Evolutionary conservation across 2,329 filamentous ascomycete genomes (phyloP).

Genomic region (Stachybotrys chlorohalonatus): DNA sequence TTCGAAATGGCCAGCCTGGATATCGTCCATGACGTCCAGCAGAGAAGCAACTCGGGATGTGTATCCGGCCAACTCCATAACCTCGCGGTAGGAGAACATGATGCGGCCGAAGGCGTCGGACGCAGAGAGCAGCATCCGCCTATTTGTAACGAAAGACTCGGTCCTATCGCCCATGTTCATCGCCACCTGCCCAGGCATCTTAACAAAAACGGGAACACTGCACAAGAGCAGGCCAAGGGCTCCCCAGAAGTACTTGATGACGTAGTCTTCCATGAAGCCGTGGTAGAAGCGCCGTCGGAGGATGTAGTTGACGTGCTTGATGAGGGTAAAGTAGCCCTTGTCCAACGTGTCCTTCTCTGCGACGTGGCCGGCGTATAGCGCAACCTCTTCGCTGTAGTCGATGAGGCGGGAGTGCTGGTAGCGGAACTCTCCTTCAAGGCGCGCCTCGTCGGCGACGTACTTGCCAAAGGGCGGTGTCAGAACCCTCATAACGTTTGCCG

Average conservation of each 20-base stretch:
- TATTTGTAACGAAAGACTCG: slow-evolving; percentile 84
- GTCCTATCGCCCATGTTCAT: slow-evolving; percentile 63
- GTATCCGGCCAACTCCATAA: slow-evolving; percentile 92
- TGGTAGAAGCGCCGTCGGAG: slow-evolving; percentile 86
- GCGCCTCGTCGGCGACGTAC: slow-evolving; percentile 93
- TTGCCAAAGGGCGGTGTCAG: slow-evolving; percentile 94
- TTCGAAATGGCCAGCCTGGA: slow-evolving; percentile 82
- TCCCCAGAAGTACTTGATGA: slow-evolving; percentile 99
- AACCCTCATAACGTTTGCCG: slow-evolving; percentile 85
- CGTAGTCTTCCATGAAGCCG: slow-evolving; percentile 99
- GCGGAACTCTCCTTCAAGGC: slow-evolving; percentile 89
- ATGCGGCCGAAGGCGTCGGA: slow-evolving; percentile 92
- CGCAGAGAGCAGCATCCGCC: slow-evolving; percentile 81
- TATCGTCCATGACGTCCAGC: slow-evolving; percentile 89
- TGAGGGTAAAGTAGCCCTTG: slow-evolving; percentile 97
- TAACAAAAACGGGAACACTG: slow-evolving; percentile 93
- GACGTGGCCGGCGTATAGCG: slow-evolving; percentile 83
- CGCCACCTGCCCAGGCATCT: slow-evolving; percentile 62
- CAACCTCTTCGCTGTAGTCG: slow-evolving; percentile 92
- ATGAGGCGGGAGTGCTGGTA: slow-evolving; percentile 93
- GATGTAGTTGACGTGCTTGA: slow-evolving; percentile 98
- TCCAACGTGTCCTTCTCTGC: slow-evolving; percentile 94
- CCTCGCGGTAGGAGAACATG: slow-evolving; percentile 97
- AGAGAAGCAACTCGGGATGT: slow-evolving; percentile 86
- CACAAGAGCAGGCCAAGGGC: slow-evolving; percentile 85